phyloP scores from a whole-genome alignment of 1,139 yeast species.

The Debaryomyces psychrophilus region DNA sequence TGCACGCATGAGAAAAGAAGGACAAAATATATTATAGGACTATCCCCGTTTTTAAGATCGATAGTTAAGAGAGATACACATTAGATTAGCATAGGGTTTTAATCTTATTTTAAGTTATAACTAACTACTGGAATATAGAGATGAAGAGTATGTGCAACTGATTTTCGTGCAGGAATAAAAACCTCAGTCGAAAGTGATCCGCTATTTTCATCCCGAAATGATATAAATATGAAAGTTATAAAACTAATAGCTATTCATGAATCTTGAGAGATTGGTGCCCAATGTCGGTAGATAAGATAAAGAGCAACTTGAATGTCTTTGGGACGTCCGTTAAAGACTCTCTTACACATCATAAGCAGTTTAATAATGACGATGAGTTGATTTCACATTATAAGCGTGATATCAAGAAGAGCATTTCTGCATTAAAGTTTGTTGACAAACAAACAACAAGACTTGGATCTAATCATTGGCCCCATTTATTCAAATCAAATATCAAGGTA shows the following conservation, averaged over 20 bases:
- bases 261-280: not conserved
- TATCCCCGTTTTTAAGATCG: too few species aligned
- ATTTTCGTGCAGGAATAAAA: constrained; percentile 3
- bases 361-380: constrained; percentile 45
- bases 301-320: constrained; percentile 2
- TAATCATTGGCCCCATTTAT: constrained; percentile 37
- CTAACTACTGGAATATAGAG: too few species aligned
- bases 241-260: not conserved
- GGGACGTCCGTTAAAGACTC: constrained; percentile 23
- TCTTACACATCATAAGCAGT: constrained; percentile 24
- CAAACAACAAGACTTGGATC: constrained; percentile 40
- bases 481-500: constrained; percentile 38
- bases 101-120: too few species aligned
- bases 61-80: too few species aligned
- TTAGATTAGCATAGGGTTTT: too few species aligned
- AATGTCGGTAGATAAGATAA: constrained; percentile 8
- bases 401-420: constrained; percentile 43
- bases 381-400: constrained; percentile 49
- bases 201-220: constrained; percentile 5
- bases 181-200: constrained; percentile 4
- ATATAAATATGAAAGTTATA: not conserved
- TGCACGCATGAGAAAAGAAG: too few species aligned
- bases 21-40: too few species aligned
- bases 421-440: constrained; percentile 42
- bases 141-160: not conserved